phyloP scores from a whole-genome alignment of 148 eudicot genomes.

The Simmondsia chinensis region DNA sequence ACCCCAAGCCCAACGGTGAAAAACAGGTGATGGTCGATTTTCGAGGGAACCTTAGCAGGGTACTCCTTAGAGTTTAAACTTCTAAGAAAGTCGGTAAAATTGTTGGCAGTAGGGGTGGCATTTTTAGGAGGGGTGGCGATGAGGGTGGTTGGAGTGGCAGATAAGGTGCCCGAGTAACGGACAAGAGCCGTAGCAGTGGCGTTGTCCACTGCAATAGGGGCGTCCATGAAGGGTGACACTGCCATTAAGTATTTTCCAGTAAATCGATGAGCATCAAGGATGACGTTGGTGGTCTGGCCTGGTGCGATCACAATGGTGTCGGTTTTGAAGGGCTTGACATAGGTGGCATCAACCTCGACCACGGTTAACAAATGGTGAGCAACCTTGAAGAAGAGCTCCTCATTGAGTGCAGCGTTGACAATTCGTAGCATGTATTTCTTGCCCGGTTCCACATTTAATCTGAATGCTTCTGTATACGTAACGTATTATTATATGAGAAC shows the following conservation, averaged over 20 bases:
- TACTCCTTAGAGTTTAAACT: slow-evolving; percentile 38
- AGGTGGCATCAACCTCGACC: slow-evolving; percentile 50
- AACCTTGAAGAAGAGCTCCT: slow-evolving; percentile 41
- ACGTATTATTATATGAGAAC: no score
- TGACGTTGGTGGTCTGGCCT: slow-evolving; percentile 52
- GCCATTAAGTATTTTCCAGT: slow-evolving; percentile 35
- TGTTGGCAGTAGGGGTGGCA: slow-evolving; percentile 26
- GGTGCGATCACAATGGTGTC: slow-evolving; percentile 41
- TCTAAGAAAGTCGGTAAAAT: slow-evolving; percentile 29
- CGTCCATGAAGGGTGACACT: slow-evolving; percentile 47
- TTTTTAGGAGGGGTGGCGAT: slow-evolving; percentile 37
- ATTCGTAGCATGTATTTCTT: slow-evolving; percentile 38
- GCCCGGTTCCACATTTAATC: slow-evolving; percentile 22
- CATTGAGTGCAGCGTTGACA: slow-evolving; percentile 46
- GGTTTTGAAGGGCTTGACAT: slow-evolving; percentile 37
- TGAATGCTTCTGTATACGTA: slow-evolving; percentile 17
- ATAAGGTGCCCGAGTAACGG: slow-evolving; percentile 20
- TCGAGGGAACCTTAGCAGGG: slow-evolving; percentile 39
- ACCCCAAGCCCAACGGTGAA: slow-evolving; percentile 43
- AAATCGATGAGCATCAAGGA: slow-evolving; percentile 23
- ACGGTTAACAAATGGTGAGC: slow-evolving; percentile 40
- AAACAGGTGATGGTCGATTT: slow-evolving; percentile 34
- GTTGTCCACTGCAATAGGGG: slow-evolving; percentile 52
- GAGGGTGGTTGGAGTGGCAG: slow-evolving; percentile 12
- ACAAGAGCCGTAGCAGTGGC: slow-evolving; percentile 35